Evolutionary conservation across 2,329 filamentous ascomycete species (phyloP).

Genomic region (Aspergillus fructus): DNA sequence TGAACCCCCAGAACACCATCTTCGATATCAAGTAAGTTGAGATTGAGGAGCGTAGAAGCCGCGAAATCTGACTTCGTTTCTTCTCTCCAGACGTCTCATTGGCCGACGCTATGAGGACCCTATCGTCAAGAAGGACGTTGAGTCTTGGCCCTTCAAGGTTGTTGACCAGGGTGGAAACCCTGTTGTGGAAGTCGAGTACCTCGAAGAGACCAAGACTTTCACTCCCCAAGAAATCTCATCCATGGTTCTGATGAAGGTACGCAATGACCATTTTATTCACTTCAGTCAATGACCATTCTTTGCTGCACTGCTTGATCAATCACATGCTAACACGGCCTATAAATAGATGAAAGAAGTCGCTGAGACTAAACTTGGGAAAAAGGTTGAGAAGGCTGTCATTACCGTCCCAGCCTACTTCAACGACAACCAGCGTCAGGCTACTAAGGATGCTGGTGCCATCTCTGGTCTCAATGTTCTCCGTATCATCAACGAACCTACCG

Average conservation of each 20-base stretch:
- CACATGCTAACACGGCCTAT: conserved; percentile 20
- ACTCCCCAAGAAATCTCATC: conserved; percentile 98
- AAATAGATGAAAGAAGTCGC: conserved; percentile 97
- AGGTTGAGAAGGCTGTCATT: conserved; percentile 98
- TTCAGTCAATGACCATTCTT: background rate
- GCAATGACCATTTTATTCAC: conserved; percentile 20
- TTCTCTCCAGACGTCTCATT: conserved; percentile 76
- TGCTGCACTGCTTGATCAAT: background rate
- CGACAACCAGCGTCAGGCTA: conserved; percentile 99
- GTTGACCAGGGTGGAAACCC: conserved; percentile 85
- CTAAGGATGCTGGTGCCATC: conserved; percentile 98
- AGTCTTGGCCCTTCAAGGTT: conserved; percentile 99
- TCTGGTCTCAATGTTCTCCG: conserved; percentile 96
- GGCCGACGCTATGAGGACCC: conserved; percentile 93
- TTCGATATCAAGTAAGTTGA: conserved; percentile 92
- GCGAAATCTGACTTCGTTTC: conserved; percentile 10
- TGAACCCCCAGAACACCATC: conserved; percentile 98
- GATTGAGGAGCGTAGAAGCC: background rate
- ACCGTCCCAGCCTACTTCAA: conserved; percentile 99
- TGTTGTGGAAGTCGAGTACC: conserved; percentile 92
- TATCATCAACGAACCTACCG: conserved; percentile 99
- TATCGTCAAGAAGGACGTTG: conserved; percentile 97
- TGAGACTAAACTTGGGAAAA: conserved; percentile 97
- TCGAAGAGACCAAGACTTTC: conserved; percentile 92
- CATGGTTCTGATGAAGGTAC: conserved; percentile 97